Evolutionary conservation across 2,329 filamentous ascomycete genomes (phyloP).

Genomic region (Ascomycota sp.): DNA sequence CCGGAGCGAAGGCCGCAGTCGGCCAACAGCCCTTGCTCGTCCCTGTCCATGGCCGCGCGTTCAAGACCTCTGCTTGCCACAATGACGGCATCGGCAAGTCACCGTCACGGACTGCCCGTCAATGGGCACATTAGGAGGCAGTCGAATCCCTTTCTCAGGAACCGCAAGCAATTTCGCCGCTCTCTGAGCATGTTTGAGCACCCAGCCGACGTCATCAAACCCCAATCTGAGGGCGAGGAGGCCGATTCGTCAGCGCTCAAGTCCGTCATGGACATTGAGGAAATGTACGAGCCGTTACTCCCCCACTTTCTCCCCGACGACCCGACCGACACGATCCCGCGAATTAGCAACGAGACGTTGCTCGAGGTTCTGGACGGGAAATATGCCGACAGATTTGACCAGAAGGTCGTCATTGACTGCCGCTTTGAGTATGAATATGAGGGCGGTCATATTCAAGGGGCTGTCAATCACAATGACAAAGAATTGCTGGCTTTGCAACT

Average conservation of each 20-base stretch:
- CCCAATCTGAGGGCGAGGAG: constrained; percentile 38
- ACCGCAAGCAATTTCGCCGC: constrained; percentile 71
- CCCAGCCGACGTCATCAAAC: constrained; percentile 67
- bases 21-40: constrained; percentile 33
- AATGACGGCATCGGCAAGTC: constrained; percentile 25
- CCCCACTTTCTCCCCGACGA: constrained; percentile 69
- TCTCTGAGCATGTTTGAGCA: constrained; percentile 97
- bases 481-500: constrained; percentile 61
- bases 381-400: constrained; percentile 52
- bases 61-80: constrained; percentile 42
- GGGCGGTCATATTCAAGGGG: constrained; percentile 80
- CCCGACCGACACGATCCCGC: constrained; percentile 65
- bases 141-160: constrained; percentile 49
- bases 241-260: constrained; percentile 28
- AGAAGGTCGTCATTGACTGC: constrained; percentile 80
- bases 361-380: constrained; percentile 72
- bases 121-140: constrained; percentile 47
- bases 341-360: constrained; percentile 64
- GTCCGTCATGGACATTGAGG: constrained; percentile 67
- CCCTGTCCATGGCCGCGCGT: constrained; percentile 35
- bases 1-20: constrained; percentile 42
- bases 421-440: constrained; percentile 98
- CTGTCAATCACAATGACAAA: constrained; percentile 93
- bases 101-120: constrained; percentile 55
- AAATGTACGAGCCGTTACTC: constrained; percentile 47